Evolutionary conservation across 495 filamentous ascomycete species (phyloP), one percentile per base, ranked within the genome.

Genomic region (Podospora pseudopauciseta): DNA sequence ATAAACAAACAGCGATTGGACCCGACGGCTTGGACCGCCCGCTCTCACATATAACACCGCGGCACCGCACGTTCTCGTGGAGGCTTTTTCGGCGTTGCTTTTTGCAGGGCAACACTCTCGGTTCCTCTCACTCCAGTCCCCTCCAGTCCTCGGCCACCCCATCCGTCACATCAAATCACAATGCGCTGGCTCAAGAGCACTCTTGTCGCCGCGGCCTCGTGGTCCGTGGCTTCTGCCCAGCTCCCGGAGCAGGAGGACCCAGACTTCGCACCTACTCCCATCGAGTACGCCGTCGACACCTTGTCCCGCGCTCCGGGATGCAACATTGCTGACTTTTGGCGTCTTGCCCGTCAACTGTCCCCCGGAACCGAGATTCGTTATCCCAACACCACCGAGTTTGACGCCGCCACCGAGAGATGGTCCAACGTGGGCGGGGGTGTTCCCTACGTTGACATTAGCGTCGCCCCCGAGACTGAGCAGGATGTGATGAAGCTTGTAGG

Each of bases 401-500:
- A 39, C 26, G 13, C 27, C 7, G 18, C 15, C 20, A 64, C 68
- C 1, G 15, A 32, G 28, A 23, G 71, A 26, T 73, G 71, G 71
- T 73, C 71, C 13, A 63, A 64, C 16, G 57, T 73, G 16, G 63
- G 55, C 16, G 57, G 70, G 16, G 63, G 55, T 23, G 66, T 72
- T n/a, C 85, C 86, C 3, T 75, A 65, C 18, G 75, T 81, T 16
- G 81, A 80, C 23, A 64, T 84, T n/a, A 80, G 84, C 16, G 79
- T 88, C 2, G 78, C 82, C 13, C 81, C 82, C 5, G 85, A 85
- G 67, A 74, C 82, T 19, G 87, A 23, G 23, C 23, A 23, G 23
- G 23, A 89, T 69, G 80, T 89, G 27, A 76, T 75, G 4, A 72
- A 78, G 57, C 83, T 79, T 2, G 86, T 88, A 74, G 68, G 77